These are phyloP conservation scores for Fusarium vanettenii DNA, from an alignment of 2,329 filamentous ascomycete species.

Conservation along the genomic window DNA sequence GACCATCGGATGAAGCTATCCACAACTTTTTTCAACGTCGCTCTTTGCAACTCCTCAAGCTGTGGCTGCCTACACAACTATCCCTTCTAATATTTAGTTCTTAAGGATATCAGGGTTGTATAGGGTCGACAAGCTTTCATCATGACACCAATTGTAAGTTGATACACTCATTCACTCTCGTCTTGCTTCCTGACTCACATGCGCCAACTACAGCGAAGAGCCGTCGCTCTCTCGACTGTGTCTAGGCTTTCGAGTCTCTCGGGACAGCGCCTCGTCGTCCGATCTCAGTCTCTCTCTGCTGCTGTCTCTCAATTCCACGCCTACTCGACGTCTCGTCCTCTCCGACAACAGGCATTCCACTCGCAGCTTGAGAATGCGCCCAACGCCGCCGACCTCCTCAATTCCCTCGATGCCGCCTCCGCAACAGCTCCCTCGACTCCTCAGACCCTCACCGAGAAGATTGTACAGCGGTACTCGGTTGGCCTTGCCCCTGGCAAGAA, in stretches of 20 bases:
- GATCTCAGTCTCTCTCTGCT: not conserved
- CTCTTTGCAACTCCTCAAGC: not conserved
- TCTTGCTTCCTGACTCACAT: not conserved
- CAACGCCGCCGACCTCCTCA: constrained; percentile 64
- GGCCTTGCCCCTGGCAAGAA: constrained; percentile 80
- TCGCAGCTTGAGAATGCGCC: constrained; percentile 68
- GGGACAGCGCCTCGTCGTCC: not conserved
- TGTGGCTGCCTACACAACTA: not conserved
- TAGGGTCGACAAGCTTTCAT: not conserved
- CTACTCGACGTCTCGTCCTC: constrained; percentile 11
- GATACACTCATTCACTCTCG: not conserved
- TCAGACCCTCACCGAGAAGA: constrained; percentile 94
- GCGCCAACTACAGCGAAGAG: not conserved
- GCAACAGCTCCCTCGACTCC: constrained; percentile 44
- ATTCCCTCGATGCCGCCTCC: constrained; percentile 54
- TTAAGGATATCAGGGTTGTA: not conserved
- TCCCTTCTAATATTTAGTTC: not conserved
- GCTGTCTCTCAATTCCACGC: constrained; percentile 3
- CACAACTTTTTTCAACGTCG: not conserved
- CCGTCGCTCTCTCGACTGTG: not conserved
- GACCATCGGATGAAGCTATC: constrained; percentile 8
- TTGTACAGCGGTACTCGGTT: constrained; percentile 83
- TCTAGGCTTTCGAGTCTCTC: not conserved
- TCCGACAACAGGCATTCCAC: constrained; percentile 68
- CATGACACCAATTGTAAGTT: not conserved